These are phyloP conservation scores for Candida nonsorbophila DNA, from an alignment of 805 yeast genomes.

Conservation along the genomic window DNA sequence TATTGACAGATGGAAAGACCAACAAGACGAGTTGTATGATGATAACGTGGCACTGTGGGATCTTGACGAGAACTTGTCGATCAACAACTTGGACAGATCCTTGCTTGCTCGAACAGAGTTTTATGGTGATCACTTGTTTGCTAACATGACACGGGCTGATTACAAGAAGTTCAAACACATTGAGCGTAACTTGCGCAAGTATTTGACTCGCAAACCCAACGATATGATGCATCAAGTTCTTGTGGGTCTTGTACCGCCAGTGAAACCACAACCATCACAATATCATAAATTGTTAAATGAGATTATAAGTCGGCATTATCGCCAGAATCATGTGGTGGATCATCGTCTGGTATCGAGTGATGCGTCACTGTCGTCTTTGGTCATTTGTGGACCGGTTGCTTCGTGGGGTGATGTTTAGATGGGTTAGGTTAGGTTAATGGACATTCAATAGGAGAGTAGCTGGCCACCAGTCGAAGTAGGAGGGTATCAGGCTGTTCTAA, in stretches of 20 bases:
- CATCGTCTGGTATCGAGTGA: too few species aligned
- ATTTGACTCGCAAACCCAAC: slow-evolving; percentile 8
- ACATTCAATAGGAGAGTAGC: too few species aligned
- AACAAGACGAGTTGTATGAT: slow-evolving; percentile 16
- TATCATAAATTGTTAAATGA: too few species aligned
- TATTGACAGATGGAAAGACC: slow-evolving; percentile 18
- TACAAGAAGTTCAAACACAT: slow-evolving; percentile 19
- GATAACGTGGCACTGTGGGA: slow-evolving; percentile 36
- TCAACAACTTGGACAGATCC: slow-evolving; percentile 9
- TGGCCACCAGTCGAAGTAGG: too few species aligned
- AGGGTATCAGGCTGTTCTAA: too few species aligned
- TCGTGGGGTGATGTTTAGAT: too few species aligned
- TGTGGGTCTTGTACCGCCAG: slow-evolving; percentile 7
- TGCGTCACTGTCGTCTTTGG: too few species aligned
- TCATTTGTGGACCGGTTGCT: too few species aligned
- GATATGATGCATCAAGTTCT: slow-evolving; percentile 10
- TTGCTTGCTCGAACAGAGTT: slow-evolving; percentile 12
- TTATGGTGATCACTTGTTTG: slow-evolving; percentile 27
- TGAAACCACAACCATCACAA: too few species aligned
- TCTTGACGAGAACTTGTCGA: slow-evolving; percentile 20
- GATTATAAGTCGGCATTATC: too few species aligned
- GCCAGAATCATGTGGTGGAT: too few species aligned
- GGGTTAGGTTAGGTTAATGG: too few species aligned
- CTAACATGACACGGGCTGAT: slow-evolving; percentile 17
- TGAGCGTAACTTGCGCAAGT: slow-evolving; percentile 10